Conservation (phyloP, 2,329 filamentous ascomycete genomes). For the Macroventuria anomochaeta region DNA sequence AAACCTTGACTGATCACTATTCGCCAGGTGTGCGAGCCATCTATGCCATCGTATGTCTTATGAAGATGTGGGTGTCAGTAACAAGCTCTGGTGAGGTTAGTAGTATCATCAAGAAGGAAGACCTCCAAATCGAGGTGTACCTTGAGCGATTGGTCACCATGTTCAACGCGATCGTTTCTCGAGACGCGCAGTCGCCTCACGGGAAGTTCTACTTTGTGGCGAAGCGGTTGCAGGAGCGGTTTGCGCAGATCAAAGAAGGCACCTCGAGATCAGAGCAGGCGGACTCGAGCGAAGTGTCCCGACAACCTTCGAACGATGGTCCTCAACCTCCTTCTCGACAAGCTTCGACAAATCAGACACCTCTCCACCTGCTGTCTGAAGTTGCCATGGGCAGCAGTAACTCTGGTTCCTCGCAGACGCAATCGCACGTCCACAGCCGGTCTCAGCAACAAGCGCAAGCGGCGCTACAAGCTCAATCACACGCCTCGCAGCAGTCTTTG, state of each 20-base stretch:
- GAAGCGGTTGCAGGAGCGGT: slow-evolving; percentile 54
- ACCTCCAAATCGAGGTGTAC: slow-evolving; percentile 56
- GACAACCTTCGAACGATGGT: slow-evolving; percentile 25
- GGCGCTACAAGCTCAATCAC: slow-evolving; percentile 33
- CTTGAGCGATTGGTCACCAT: slow-evolving; percentile 55
- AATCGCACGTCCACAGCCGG: slow-evolving; percentile 15
- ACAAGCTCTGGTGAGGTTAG: slow-evolving; percentile 58
- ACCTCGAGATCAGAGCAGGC: slow-evolving; percentile 39
- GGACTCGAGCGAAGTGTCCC: slow-evolving; percentile 31
- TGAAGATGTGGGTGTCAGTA: slow-evolving; percentile 65
- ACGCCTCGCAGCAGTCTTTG: slow-evolving; percentile 27
- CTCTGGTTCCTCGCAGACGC: slow-evolving; percentile 15
- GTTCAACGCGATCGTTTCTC: slow-evolving; percentile 53
- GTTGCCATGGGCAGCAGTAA: slow-evolving; percentile 49
- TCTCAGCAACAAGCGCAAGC: slow-evolving; percentile 36
- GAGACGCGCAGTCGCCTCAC: slow-evolving; percentile 52
- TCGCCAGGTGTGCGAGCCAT: slow-evolving; percentile 58
- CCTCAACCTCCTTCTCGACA: slow-evolving; percentile 29
- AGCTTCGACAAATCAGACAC: slow-evolving; percentile 44
- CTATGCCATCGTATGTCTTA: slow-evolving; percentile 64
- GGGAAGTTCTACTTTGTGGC: slow-evolving; percentile 58
- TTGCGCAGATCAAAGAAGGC: slow-evolving; percentile 53
- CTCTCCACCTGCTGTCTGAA: slow-evolving; percentile 49
- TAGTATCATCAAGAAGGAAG: slow-evolving; percentile 57
- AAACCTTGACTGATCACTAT: slow-evolving; percentile 22